phyloP scores from a whole-genome alignment of 495 filamentous ascomycete genomes.

The Jackrogersella minutella region DNA sequence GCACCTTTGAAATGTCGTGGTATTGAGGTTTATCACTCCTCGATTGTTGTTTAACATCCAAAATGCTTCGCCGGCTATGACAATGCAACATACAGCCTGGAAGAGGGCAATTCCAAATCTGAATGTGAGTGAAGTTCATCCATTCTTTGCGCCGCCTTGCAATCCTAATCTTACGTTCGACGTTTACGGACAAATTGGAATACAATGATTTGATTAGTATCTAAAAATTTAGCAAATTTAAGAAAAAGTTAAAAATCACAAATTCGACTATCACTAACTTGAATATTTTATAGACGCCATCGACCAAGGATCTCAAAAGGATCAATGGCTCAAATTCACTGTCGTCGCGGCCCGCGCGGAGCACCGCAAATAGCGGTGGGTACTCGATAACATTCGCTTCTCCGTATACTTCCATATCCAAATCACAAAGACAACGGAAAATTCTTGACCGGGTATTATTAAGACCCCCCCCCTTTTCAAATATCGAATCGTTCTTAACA shows the following conservation, averaged over 20 bases:
- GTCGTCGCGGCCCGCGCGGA: conserved; percentile 31
- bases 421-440: conserved; percentile 54
- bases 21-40: conserved; percentile 16
- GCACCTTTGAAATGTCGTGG: background rate
- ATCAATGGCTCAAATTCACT: conserved; percentile 35
- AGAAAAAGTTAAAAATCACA: background rate
- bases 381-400: conserved; percentile 39
- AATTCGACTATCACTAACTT: too few relatives aligned
- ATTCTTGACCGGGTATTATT: conserved; percentile 51
- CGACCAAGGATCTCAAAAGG: conserved; percentile 33
- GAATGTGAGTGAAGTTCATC: conserved; percentile 39
- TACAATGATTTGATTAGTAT: background rate
- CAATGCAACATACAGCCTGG: conserved; percentile 41
- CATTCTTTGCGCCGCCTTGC: background rate
- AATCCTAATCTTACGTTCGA: too few relatives aligned
- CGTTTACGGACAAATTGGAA: too few relatives aligned
- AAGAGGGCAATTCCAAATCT: conserved; percentile 43
- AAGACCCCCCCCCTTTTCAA: background rate
- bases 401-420: conserved; percentile 48
- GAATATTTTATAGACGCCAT: conserved; percentile 37
- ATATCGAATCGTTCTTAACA: conserved; percentile 23
- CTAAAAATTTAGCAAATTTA: background rate
- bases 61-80: conserved; percentile 45
- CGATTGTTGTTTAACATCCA: conserved; percentile 12
- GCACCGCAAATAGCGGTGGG: conserved; percentile 37